Base-by-base conservation (phyloP, 2,329 filamentous ascomycete species). In the Alternaria angustiovoidea region DNA sequence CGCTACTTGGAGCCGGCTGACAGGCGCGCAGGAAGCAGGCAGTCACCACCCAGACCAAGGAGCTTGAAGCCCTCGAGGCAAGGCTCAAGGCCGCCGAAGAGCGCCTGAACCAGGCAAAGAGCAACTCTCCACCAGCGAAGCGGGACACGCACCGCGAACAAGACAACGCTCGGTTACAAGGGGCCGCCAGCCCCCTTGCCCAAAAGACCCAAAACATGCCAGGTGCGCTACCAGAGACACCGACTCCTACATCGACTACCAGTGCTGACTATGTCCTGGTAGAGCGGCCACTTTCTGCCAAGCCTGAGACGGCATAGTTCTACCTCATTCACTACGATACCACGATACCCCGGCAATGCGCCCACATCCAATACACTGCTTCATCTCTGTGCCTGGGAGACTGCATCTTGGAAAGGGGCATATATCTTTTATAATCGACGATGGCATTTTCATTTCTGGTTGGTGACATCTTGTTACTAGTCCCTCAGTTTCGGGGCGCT, bases 11-110 rank as follows among this genome's bases (percentile, higher is more conserved):
- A 34, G 28, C 52, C 48, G 46, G 49, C 68, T 66, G 58, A 69
- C 65, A 41, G 26, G 20, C 20, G 28, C 36, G 36, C 77, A 97
- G 93, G 80, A 95, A 95, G 81, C 88, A 93, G 75, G 86, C 87
- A 61, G 89, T 98, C 75, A 86, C 85, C 65, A 87, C 86, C 53
- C 91, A 92, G 76, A 88, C 87, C 56, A 87, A 88, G 64, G 92
- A 97, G 80, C 89, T 98, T 68, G 90, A 96, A 79, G 88, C 89
- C 57, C 89, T 98, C 72, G 93, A 97, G 81, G 88, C 88, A 53
- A 89, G 89, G 69, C 88, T 98, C 70, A 90, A 88, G 70, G 93
- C 93, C 73, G 93, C 95, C 80, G 94, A 97, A 80, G 86, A 91
- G 69, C 90, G 90, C 44, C 85, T 98, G 55, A 75, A 72, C 66